A percentile compares a stretch with the other conserved stretches of the same genome.
Conservation (phyloP, 2,329 filamentous ascomycete genomes). For the Fusarium chaquense region DNA sequence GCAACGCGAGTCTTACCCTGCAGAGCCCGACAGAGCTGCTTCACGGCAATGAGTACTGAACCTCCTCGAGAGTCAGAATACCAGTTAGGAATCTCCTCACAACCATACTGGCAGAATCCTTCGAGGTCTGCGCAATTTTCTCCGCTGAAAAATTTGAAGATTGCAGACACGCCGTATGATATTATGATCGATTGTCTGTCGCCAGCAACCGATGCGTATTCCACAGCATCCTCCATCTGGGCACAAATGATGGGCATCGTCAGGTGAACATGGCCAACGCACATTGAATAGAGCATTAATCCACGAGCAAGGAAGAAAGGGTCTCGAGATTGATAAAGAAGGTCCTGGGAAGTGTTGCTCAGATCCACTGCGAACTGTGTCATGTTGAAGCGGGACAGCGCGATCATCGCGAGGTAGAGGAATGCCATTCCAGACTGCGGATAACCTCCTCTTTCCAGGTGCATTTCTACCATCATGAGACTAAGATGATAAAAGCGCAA, state of each 20-base stretch:
- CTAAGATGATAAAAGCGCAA: conserved; percentile 79
- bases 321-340: conserved; percentile 73
- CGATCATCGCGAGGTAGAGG: conserved; percentile 75
- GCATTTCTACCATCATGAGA: conserved; percentile 74
- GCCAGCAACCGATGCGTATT: conserved; percentile 73
- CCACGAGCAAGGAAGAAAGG: conserved; percentile 75
- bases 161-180: conserved; percentile 75
- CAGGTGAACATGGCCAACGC: conserved; percentile 76
- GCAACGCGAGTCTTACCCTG: conserved; percentile 76
- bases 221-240: conserved; percentile 74
- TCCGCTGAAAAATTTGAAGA: conserved; percentile 76
- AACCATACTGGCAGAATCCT: conserved; percentile 76
- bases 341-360: conserved; percentile 70
- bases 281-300: conserved; percentile 75
- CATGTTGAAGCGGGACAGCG: conserved; percentile 77
- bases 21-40: conserved; percentile 76
- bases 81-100: conserved; percentile 80
- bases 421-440: conserved; percentile 78
- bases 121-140: conserved; percentile 78
- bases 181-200: conserved; percentile 79
- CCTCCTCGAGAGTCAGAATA: conserved; percentile 77
- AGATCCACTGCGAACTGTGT: conserved; percentile 75
- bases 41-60: conserved; percentile 72
- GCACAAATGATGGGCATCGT: conserved; percentile 69
- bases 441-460: conserved; percentile 72